Evolutionary conservation across 1,284 basidiomycete species (phyloP).

Genomic region (Trichosporon ovoides): DNA sequence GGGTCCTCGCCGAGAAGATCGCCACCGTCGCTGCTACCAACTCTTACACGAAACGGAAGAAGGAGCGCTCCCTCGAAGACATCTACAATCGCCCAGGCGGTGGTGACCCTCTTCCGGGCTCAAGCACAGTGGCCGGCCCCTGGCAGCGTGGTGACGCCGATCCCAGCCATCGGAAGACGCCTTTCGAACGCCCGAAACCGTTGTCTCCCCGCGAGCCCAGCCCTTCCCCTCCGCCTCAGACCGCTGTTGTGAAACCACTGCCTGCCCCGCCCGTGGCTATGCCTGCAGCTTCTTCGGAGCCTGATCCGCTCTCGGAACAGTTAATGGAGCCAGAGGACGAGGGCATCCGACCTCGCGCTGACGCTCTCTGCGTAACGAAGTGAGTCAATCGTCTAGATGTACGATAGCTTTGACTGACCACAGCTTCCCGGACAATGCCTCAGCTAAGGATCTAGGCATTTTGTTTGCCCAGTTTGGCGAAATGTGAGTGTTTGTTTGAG

Average conservation of each 20-base stretch:
- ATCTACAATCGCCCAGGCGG: conserved; percentile 34
- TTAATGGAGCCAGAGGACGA: conserved; percentile 16
- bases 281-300: background rate
- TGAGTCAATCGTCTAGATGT: conserved; percentile 15
- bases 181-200: conserved; percentile 33
- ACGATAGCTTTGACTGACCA: background rate
- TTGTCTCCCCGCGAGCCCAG: background rate
- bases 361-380: conserved; percentile 42
- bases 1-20: conserved; percentile 43
- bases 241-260: background rate
- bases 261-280: background rate
- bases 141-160: conserved; percentile 47
- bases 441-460: conserved; percentile 45
- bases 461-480: conserved; percentile 47
- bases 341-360: conserved; percentile 21
- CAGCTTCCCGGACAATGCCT: conserved; percentile 42
- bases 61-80: conserved; percentile 35
- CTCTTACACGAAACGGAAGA: conserved; percentile 37
- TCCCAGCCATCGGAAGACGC: conserved; percentile 33
- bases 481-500: conserved; percentile 33
- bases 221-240: background rate
- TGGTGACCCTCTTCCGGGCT: conserved; percentile 33
- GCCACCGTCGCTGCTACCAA: conserved; percentile 45
- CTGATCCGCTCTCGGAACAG: background rate
- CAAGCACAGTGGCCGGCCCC: conserved; percentile 34